phyloP scores from a whole-genome alignment of 345 rosid species.

The Mercurialis annua region DNA sequence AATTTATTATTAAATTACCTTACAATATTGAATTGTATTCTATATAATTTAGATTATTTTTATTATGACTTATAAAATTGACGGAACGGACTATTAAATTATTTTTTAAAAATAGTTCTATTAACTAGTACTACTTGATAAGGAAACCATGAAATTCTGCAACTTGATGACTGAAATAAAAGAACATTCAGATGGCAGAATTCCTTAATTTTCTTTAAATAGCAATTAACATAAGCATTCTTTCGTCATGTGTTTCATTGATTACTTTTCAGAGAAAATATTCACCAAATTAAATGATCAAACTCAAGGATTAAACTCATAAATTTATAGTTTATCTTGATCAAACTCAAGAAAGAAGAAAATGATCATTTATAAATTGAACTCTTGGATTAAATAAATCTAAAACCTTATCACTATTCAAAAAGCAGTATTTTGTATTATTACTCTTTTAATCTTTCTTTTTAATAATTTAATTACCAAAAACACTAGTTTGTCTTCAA shows the following conservation, averaged over 20 bases:
- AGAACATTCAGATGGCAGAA: neutral
- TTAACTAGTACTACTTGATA: neutral
- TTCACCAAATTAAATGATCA: neutral
- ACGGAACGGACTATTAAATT: too few relatives aligned
- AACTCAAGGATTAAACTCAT: neutral
- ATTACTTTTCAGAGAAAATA: neutral
- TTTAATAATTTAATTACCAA: neutral
- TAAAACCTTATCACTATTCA: neutral
- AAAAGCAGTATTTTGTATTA: slow-evolving; percentile 32
- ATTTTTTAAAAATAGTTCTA: too few relatives aligned
- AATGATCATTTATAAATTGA: neutral
- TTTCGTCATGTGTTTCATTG: neutral
- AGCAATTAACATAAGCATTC: neutral
- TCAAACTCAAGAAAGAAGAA: neutral
- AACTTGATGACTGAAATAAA: slow-evolving; percentile 2
- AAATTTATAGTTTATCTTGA: neutral
- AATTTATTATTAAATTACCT: too few relatives aligned
- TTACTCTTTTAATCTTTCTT: slow-evolving; percentile 23
- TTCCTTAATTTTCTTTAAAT: slow-evolving; percentile 12
- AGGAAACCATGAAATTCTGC: slow-evolving; percentile 11
- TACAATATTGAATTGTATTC: too few relatives aligned
- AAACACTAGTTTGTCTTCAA: slow-evolving; percentile 14
- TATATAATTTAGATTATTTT: too few relatives aligned
- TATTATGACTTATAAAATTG: too few relatives aligned
- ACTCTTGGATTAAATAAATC: slow-evolving; percentile 1